Evolutionary conservation across 2,329 filamentous ascomycete genomes (phyloP), one percentile per base, ranked within the genome.

Genomic region (Phialophora macrospora): DNA sequence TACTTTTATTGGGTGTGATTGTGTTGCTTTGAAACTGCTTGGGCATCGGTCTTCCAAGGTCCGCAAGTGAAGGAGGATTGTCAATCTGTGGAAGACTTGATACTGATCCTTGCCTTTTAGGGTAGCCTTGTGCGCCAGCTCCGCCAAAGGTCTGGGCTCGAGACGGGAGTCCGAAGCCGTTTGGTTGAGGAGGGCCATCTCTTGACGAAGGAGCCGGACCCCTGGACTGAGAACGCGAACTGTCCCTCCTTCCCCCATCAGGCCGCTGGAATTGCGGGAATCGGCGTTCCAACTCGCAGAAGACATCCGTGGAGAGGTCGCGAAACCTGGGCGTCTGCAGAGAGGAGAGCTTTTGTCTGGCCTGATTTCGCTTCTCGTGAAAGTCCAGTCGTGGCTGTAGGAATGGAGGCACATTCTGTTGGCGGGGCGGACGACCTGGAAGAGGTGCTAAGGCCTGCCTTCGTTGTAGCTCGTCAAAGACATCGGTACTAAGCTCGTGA

Each of bases 1-100:
- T 97, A 74, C 94, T 96, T 80, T 98, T 99, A 76, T 97, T 98
- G 0, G 95, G 95, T 34, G 98, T 90, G 73, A 98, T 96, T 0
- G 93, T 98, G 75, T 96, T 98, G 75, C 90, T 94, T 75, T 97
- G 93, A 71, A 96, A 93, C 44, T 93, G 93, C 75, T 96, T 97
- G 17, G 91, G 90, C 71, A 91, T 86, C 4, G 93, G 93, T 54
- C 91, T 85, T 49, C 90, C 89, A 70, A 88, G 90, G 60, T 90
- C 88, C 72, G 88, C 87, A 3, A 58, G 38, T 30, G 64, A 48
- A 22, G 62, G 64, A 26, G 62, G 64, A 32, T 66, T 66, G 7
- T 70, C 70, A 30, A 70, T 59, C 11, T 63, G 68, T 20, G 68
- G 63, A 49, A 70, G 44, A 41, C 58, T 68, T 6, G 64, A 63